Conservation (phyloP, 176 grass and related monocot genomes). For the Musa beccarii region DNA sequence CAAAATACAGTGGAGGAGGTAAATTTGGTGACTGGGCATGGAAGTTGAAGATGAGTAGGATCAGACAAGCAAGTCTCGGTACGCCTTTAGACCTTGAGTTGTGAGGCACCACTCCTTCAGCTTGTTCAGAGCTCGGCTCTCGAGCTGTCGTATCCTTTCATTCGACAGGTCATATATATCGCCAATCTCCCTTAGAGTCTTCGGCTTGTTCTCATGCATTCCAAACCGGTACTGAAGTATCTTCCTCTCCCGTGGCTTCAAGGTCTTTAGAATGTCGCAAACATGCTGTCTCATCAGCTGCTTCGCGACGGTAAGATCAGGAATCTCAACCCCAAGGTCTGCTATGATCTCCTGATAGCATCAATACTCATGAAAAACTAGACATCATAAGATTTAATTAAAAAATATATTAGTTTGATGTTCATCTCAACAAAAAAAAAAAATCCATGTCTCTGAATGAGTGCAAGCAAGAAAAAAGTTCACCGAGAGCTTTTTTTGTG, state of each 20-base stretch:
- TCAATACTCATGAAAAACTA: not conserved
- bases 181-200: conserved; percentile 64
- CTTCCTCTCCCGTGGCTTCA: conserved; percentile 66
- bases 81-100: conserved; percentile 51
- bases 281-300: conserved; percentile 64
- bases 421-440: too few relatives aligned
- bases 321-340: conserved; percentile 49
- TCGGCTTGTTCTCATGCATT: conserved; percentile 42
- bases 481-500: too few relatives aligned
- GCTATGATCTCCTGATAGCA: conserved; percentile 54
- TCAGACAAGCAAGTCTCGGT: conserved; percentile 41
- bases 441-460: too few relatives aligned
- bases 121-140: conserved; percentile 57
- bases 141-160: conserved; percentile 79
- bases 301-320: conserved; percentile 44
- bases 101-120: conserved; percentile 35
- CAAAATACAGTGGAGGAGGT: not conserved
- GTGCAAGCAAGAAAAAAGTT: too few relatives aligned
- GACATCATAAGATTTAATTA: not conserved
- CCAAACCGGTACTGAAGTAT: conserved; percentile 74
- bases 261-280: conserved; percentile 40
- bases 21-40: not conserved
- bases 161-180: conserved; percentile 59
- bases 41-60: not conserved
- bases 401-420: not conserved